Conservation (phyloP, 2,329 filamentous ascomycete genomes). For the Ilyonectria sp. region DNA sequence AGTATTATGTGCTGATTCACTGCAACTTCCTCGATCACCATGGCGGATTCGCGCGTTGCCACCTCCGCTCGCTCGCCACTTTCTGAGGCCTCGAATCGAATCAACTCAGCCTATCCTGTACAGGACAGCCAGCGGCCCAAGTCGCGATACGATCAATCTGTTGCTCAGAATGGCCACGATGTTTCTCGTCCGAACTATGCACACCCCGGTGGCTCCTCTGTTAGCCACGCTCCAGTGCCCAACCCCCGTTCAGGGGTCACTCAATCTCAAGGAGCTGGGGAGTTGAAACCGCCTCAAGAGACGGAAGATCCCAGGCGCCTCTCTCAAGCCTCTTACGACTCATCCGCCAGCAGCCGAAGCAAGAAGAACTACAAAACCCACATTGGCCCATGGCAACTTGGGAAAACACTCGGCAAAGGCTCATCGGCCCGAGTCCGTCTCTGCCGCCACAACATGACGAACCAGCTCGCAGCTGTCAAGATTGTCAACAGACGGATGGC, state of each 20-base stretch:
- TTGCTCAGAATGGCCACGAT: constrained; percentile 32
- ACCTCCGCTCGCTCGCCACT: constrained; percentile 58
- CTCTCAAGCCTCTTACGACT: constrained; percentile 60
- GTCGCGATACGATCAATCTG: constrained; percentile 47
- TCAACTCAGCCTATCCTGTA: constrained; percentile 58
- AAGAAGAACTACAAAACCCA: constrained; percentile 74
- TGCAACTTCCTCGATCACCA: constrained; percentile 42
- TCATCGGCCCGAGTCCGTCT: constrained; percentile 90
- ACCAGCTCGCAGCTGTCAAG: constrained; percentile 91
- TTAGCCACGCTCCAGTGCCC: constrained; percentile 33
- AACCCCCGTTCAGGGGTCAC: constrained; percentile 36
- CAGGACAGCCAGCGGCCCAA: constrained; percentile 50
- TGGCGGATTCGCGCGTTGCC: constrained; percentile 53
- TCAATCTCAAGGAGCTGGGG: constrained; percentile 33
- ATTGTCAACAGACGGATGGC: constrained; percentile 91
- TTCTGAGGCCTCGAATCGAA: constrained; percentile 63
- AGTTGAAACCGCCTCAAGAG: constrained; percentile 49
- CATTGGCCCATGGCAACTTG: constrained; percentile 94
- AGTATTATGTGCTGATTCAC: constrained; percentile 56
- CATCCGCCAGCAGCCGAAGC: constrained; percentile 57
- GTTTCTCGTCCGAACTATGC: constrained; percentile 34
- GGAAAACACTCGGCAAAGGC: constrained; percentile 89
- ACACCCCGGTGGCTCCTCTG: constrained; percentile 36
- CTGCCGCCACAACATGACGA: constrained; percentile 84
- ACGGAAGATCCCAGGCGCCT: constrained; percentile 55